Base-by-base conservation (phyloP, 1,284 basidiomycete species). In the Puccinia hordei region DNA sequence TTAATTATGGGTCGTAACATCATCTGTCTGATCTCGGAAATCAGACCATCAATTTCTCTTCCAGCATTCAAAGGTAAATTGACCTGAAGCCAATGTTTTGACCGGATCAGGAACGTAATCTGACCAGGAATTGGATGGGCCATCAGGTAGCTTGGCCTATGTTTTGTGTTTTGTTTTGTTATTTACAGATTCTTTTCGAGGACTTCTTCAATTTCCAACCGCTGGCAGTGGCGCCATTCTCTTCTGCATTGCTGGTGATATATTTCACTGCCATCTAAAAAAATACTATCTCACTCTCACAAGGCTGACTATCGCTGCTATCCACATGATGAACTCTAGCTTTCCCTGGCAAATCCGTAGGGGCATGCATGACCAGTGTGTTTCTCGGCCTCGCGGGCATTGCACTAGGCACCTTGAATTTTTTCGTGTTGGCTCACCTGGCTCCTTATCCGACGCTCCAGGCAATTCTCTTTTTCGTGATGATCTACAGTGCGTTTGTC, bases 391-490 rank as follows among this genome's bases (percentile, higher is more conserved):
- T 84, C 10, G 24, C 83, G 22, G 86, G 86, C 1, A 83, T 85
- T 5, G 83, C 81, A 5, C 38, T 83, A 2, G 85, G 85, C 5
- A 82, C 83, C 0, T 76, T 84, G 12, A 83, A 83, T 79, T 86
- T 86, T 72, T 81, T 84, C 51, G 83, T 86, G 17, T 82, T 86
- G 6, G 85, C 85, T 12, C 83, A 85, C 41, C 82, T 86, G n/a
- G 81, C 78, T 9, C 74, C 81, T 68, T 82, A 82, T 44, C 83
- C 83, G 22, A 84, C 86, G 24, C 85, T 85, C 0, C 86, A 87
- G 78, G 86, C 84, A 9, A 83, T 86, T 65, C 82, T 85, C 5
- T 86, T 86, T 44, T 84, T 84, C 4, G 49, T 84, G 35, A 82
- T 85, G 61, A 81, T 86, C 27, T 86, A 86, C 69, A 49, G 81